Percentiles rank a stretch among this genome's conserved stretches.
phyloP scores from a whole-genome alignment of 768 basidiomycete species.

The Ramaria sp. region DNA sequence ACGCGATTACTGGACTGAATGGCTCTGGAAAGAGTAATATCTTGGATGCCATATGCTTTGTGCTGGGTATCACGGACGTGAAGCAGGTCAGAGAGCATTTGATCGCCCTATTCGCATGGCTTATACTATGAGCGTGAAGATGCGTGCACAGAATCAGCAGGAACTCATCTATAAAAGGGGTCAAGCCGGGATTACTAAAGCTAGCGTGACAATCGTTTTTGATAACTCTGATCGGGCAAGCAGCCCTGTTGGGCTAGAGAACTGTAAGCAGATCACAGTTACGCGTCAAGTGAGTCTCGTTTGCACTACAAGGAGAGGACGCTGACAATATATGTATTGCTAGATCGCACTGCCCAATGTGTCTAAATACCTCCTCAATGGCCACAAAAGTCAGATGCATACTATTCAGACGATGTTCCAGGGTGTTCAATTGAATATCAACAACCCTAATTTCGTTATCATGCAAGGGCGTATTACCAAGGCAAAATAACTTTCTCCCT shows the following conservation, averaged over 20 bases:
- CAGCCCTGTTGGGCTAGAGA: slow-evolving; percentile 75
- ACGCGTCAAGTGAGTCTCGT: slow-evolving; percentile 69
- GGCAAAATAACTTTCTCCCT: slow-evolving; percentile 28
- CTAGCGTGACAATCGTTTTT: slow-evolving; percentile 96
- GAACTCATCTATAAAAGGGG: slow-evolving; percentile 99
- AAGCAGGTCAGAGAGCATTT: slow-evolving; percentile 44
- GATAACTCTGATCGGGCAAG: slow-evolving; percentile 87
- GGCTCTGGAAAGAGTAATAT: slow-evolving; percentile 99
- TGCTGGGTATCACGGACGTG: slow-evolving; percentile 96
- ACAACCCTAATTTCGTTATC: slow-evolving; percentile 98
- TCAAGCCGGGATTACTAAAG: slow-evolving; percentile 93
- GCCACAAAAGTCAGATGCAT: slow-evolving; percentile 84
- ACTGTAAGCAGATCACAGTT: slow-evolving; percentile 84
- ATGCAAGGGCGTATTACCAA: slow-evolving; percentile 99
- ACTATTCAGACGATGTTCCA: slow-evolving; percentile 87
- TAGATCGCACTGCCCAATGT: slow-evolving; percentile 90
- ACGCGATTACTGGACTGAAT: slow-evolving; percentile 94
- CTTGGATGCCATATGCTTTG: slow-evolving; percentile 98
- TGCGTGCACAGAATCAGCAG: slow-evolving; percentile 91
- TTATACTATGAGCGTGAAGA: slow-evolving; percentile 32
- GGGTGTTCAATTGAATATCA: slow-evolving; percentile 96
- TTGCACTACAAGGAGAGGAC: not conserved
- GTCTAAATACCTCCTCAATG: slow-evolving; percentile 92
- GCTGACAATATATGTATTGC: not conserved
- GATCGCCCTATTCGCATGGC: not conserved